These are phyloP conservation scores for Rauvolfia tetraphylla DNA, from an alignment of 257 asterid species.

Conservation along the genomic window DNA sequence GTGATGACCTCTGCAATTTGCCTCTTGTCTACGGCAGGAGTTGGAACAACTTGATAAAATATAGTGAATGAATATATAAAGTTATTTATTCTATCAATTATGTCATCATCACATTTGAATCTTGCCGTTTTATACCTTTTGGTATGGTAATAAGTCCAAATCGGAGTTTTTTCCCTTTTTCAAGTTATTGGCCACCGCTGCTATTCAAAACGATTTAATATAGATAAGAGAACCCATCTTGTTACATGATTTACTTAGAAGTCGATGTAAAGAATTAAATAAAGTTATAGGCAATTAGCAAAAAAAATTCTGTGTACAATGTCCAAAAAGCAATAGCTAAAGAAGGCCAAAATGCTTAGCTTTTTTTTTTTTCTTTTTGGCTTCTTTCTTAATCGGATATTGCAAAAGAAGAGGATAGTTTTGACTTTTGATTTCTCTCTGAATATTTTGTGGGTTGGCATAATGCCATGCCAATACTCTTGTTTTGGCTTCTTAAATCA, in stretches of 20 bases:
- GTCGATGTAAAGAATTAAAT: too few species aligned
- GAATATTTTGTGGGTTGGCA: not conserved
- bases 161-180: too few species aligned
- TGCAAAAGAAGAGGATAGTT: not conserved
- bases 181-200: too few species aligned
- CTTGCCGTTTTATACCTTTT: not conserved
- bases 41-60: not conserved
- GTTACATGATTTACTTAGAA: too few species aligned
- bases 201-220: too few species aligned
- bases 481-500: not conserved
- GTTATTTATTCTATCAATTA: not conserved
- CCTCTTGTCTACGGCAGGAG: not conserved
- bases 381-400: not conserved
- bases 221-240: too few species aligned
- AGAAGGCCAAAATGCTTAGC: too few species aligned
- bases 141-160: too few species aligned
- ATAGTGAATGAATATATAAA: not conserved
- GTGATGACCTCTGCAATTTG: constrained; percentile 1
- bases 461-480: not conserved
- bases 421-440: not conserved
- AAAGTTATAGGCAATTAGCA: too few species aligned
- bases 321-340: not conserved
- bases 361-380: not conserved
- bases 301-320: not conserved
- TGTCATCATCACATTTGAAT: not conserved